Evolutionary conservation across 176 grass and related monocot species (phyloP).

Genomic region (Triticum monococcum): DNA sequence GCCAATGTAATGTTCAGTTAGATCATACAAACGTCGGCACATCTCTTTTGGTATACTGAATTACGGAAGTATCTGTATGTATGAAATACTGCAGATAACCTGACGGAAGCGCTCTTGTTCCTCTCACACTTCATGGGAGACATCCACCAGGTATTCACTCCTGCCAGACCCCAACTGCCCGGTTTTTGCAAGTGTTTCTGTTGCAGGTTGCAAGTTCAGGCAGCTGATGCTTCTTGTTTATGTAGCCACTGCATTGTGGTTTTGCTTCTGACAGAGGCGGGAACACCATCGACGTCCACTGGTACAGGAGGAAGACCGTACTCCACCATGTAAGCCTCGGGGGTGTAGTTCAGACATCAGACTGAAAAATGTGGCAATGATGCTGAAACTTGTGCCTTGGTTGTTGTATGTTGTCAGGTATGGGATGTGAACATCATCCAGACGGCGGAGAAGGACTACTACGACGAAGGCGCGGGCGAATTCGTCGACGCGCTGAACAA

Average conservation of each 20-base stretch:
- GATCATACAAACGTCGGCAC: background rate
- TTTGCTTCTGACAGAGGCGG: slow-evolving; percentile 64
- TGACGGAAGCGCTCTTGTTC: slow-evolving; percentile 69
- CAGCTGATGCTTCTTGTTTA: background rate
- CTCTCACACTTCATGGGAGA: slow-evolving; percentile 71
- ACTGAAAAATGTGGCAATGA: background rate
- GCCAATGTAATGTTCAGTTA: slow-evolving; percentile 29
- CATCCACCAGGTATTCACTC: slow-evolving; percentile 53
- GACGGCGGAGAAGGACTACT: slow-evolving; percentile 33
- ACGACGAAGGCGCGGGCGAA: background rate
- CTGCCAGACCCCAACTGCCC: background rate
- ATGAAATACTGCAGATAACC: slow-evolving; percentile 40
- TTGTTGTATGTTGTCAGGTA: slow-evolving; percentile 20
- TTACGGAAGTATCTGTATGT: background rate
- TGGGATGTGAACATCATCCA: slow-evolving; percentile 46
- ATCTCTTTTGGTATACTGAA: background rate
- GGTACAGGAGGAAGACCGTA: slow-evolving; percentile 60
- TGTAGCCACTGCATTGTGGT: slow-evolving; percentile 66
- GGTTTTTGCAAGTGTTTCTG: background rate
- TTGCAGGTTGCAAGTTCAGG: background rate
- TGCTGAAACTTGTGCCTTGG: background rate
- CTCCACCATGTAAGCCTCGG: slow-evolving; percentile 61
- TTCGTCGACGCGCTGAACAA: slow-evolving; percentile 27
- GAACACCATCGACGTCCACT: slow-evolving; percentile 60
- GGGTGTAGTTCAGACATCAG: background rate